These are phyloP conservation scores for Picea glauca DNA, from an alignment of 75 land plant species.

Conservation along the genomic window DNA sequence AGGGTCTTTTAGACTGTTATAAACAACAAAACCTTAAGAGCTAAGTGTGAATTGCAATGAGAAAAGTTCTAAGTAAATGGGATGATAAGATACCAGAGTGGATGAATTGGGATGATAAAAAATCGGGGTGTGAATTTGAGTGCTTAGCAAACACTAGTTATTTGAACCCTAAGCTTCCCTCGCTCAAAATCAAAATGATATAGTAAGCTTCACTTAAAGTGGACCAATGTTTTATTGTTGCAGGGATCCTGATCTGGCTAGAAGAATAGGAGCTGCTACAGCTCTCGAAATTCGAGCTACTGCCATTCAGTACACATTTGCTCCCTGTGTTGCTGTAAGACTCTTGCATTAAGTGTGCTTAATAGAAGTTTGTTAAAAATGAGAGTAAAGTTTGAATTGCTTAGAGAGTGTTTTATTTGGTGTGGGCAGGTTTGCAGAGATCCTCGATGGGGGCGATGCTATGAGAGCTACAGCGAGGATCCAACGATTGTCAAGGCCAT, in stretches of 20 bases:
- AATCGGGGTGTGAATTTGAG: too few species aligned
- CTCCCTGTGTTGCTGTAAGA: slow-evolving; percentile 48
- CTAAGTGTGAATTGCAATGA: too few species aligned
- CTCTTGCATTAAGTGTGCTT: neutral
- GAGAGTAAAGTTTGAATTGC: neutral
- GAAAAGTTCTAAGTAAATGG: too few species aligned
- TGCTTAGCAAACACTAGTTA: too few species aligned
- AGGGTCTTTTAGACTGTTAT: too few species aligned
- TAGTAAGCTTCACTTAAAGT: too few species aligned
- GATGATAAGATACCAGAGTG: too few species aligned
- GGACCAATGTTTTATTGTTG: neutral
- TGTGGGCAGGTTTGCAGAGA: slow-evolving; percentile 50
- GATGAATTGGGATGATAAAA: too few species aligned
- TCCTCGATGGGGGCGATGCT: slow-evolving; percentile 76
- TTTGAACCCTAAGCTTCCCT: too few species aligned
- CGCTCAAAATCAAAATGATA: too few species aligned
- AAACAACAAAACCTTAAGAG: too few species aligned
- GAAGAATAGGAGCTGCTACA: slow-evolving; percentile 73
- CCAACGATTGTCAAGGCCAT: slow-evolving; percentile 36
- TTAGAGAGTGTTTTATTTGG: neutral
- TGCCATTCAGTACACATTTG: slow-evolving; percentile 45
- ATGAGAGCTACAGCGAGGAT: slow-evolving; percentile 71
- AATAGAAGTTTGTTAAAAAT: too few species aligned
- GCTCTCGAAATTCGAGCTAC: slow-evolving; percentile 66
- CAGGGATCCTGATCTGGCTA: slow-evolving; percentile 62